Conservation (phyloP, 192 early-diverging fungal genomes). For the Backusella sp. region DNA sequence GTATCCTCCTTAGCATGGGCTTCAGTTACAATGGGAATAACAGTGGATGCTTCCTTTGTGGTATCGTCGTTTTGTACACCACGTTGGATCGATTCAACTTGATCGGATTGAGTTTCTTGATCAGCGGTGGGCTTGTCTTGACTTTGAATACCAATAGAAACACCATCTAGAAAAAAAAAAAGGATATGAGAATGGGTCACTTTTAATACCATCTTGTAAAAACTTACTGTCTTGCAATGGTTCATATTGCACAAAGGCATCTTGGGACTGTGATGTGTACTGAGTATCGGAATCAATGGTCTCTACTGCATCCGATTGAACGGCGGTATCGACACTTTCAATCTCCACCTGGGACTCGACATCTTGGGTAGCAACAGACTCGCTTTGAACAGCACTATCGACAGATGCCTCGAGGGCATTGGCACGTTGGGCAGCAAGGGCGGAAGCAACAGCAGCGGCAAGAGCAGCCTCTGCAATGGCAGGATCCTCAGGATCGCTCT, state of each 20-base stretch:
- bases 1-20: too few relatives aligned
- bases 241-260: neutral
- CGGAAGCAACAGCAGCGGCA: neutral
- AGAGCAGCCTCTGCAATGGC: neutral
- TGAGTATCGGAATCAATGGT: neutral
- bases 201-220: too few relatives aligned
- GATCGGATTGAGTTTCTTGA: neutral
- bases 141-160: neutral
- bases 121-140: neutral
- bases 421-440: neutral
- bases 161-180: neutral
- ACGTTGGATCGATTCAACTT: neutral
- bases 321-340: neutral
- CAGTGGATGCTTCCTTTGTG: neutral
- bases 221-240: neutral
- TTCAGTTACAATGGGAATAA: too few relatives aligned
- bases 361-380: neutral
- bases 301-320: neutral
- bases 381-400: neutral
- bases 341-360: neutral
- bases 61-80: neutral
- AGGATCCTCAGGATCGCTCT: neutral
- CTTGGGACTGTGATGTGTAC: neutral
- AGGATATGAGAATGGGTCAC: neutral
- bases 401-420: neutral